Evolutionary conservation across 169 alveolate genomes (phyloP), one percentile per base, ranked within the genome.

Genomic region (Eimeria acervulina): DNA sequence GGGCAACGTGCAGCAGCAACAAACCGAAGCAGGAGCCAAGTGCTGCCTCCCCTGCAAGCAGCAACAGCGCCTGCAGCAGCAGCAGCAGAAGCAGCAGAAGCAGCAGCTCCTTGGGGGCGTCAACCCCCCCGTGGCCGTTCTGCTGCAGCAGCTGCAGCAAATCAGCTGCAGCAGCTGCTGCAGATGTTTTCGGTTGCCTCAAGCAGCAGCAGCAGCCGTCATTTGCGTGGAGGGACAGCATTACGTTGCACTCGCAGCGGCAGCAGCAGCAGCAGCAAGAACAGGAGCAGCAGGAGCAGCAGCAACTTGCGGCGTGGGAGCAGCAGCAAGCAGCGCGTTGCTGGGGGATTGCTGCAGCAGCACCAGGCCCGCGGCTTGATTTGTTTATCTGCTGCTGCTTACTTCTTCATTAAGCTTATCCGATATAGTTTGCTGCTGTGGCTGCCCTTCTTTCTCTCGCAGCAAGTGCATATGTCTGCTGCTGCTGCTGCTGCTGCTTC

Each of bases 391-490:
- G 63, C 83, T 51, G 47, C 51, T 1, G 94, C 91, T 51, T 97
- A 95, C 95, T 97, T 95, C 80, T 85, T 80, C 42, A 88, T 97
- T 42, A 97, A 97, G 68, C 61, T 95, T 33, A 95, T 96, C 36
- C 97, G 98, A 26, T 97, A 96, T 93, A 89, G 96, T 61, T 85
- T 97, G 92, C 61, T 95, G 61, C 91, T 97, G 84, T 97, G 98
- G 98, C 96, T 97, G 80, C 98, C 97, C 31, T 97, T 87, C 95
- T 97, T 95, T 91, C 95, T 97, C 55, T 72, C 95, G 40, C 61
- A 91, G 28, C 96, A 95, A 72, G 87, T 90, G n/a, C 21, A 21
- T 4, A 4, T 59, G 19, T 59, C 68, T 59, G 68, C 68, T 33
- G 93, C 97, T 10, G 47, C 95, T 28, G 98, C 98, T 1, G 98